Evolutionary conservation across 2,329 filamentous ascomycete genomes (phyloP), one percentile per base, ranked within the genome.

Genomic region (Pyrenophora tritici-repentis): DNA sequence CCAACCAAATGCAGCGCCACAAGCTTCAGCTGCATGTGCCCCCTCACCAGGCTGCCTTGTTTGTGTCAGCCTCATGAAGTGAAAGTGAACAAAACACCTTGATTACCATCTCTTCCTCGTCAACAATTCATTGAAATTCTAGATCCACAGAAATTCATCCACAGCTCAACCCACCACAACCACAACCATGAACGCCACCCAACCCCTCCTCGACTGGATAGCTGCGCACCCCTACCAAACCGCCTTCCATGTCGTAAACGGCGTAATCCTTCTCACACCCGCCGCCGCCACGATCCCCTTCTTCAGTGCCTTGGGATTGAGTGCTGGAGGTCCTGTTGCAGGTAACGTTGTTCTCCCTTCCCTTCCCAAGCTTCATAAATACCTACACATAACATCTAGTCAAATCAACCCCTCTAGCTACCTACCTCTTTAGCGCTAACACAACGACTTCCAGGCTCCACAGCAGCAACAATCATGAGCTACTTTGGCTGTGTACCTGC

Each of bases 181-280:
- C 20, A 16, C 5, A 16, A 47, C n/a, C 9, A 38, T 47, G 24
- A 42, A 51, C 43, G 20, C 16, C 37, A 48, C 36, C 35, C 48
- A 57, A 52, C 37, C 42, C 16, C 37, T 61, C 24, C 12, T 54
- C 26, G 48, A 53, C 17, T 65, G 59, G 61, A 58, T 68, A 9
- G 33, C 53, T 6, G 56, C 42, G 10, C 63, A 69, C 12, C 65
- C 65, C 2, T 62, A 65, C 32, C 59, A 67, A 44, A 64, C 63
- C 5, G 47, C 46, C 26, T 61, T 68, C 32, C 60, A 66, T 33
- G 49, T 64, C 7, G 58, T 61, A 10, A 63, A 64, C 48, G 59
- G 56, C 2, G 48, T 67, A 16, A 47, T 68, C 9, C 39, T 68
- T 4, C 46, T 60, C 29, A 63, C 58, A 1, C 66, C 66, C 3